Conservation (phyloP, 1,284 basidiomycete species). For the Athelia psychrophila region DNA sequence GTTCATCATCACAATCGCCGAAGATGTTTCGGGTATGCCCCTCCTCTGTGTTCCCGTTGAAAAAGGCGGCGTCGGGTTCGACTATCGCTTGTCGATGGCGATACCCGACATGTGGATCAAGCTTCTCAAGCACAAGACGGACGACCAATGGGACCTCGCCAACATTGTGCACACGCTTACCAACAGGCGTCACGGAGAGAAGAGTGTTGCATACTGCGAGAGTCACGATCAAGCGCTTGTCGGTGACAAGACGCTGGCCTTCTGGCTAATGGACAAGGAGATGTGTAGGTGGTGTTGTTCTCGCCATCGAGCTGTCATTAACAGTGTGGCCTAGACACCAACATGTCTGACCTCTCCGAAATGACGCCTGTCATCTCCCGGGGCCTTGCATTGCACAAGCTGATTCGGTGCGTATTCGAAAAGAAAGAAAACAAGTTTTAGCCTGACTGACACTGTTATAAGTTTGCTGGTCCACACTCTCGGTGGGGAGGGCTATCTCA, state of each 20-base stretch:
- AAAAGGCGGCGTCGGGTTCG: slow-evolving; percentile 93
- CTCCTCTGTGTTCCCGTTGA: slow-evolving; percentile 80
- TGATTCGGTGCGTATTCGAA: slow-evolving; percentile 77
- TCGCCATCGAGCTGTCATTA: too few species aligned
- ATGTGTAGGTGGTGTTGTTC: slow-evolving; percentile 72
- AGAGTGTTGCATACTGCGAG: slow-evolving; percentile 93
- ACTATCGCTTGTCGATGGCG: slow-evolving; percentile 97
- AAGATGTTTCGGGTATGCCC: slow-evolving; percentile 99
- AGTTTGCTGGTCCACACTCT: slow-evolving; percentile 90
- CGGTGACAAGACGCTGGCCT: slow-evolving; percentile 96
- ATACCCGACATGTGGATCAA: slow-evolving; percentile 99
- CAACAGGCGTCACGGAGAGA: slow-evolving; percentile 88
- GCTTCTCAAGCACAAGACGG: slow-evolving; percentile 87
- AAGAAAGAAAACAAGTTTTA: background rate
- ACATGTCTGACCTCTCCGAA: slow-evolving; percentile 91
- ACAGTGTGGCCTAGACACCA: slow-evolving; percentile 65
- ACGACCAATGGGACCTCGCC: slow-evolving; percentile 88
- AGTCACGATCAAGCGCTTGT: slow-evolving; percentile 98
- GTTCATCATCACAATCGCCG: slow-evolving; percentile 86
- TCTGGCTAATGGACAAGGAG: slow-evolving; percentile 99
- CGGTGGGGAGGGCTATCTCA: slow-evolving; percentile 96
- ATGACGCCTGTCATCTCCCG: slow-evolving; percentile 88
- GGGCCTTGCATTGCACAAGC: slow-evolving; percentile 92
- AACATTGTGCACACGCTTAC: slow-evolving; percentile 89
- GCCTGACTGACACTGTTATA: slow-evolving; percentile 7